Evolutionary conservation across 148 eudicot genomes (phyloP), one percentile per base, ranked within the genome.

Genomic region (Tetragonia tetragonoides): DNA sequence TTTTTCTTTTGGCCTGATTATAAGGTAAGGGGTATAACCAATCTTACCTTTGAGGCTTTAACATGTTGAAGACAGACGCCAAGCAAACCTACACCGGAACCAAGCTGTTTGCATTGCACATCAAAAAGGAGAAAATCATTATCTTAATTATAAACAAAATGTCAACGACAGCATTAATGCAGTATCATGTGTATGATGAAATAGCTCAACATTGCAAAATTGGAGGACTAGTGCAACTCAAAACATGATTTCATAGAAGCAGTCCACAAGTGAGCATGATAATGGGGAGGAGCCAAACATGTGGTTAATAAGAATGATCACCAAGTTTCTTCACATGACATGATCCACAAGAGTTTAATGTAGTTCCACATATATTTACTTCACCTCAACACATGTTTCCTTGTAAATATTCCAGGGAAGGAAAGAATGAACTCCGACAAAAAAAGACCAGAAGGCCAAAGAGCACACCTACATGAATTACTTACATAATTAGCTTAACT

Each of bases 361-460:
- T 34, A 20, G 47, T 37, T 61, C 60, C 16, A 49, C 40, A 73
- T 37, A 40, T 51, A 21, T 63, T 56, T 41, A 83, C 69, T 81
- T 85, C 86, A 93, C 99, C 99, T 95, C 97, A 80, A 95, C 87
- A 83, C 97, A 95, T 71, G 90, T 80, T 88, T 91, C 72, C 67
- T 84, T 34, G 80, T 73, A 83, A 95, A 95, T 59, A 90, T 69
- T 74, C 84, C 91, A 16, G 97, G 97, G 71, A 44, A 89, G 72
- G 99, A 93, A 85, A 95, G 94, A 77, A 95, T 89, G 77, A 93
- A 91, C 85, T 95, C 97, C 38, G 99, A 91, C 78, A 95, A 79
- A 87, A 88, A 91, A 81, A 95, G 91, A 83, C 97, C 80, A 66
- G 99, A 95, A 17, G 99, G 99, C 99, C 99, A 95, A 75, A 95